Percentiles rank a stretch among this genome's conserved stretches.
Evolutionary conservation across 2,329 filamentous ascomycete genomes (phyloP).

Genomic region (Plectosphaerella cucumerina): DNA sequence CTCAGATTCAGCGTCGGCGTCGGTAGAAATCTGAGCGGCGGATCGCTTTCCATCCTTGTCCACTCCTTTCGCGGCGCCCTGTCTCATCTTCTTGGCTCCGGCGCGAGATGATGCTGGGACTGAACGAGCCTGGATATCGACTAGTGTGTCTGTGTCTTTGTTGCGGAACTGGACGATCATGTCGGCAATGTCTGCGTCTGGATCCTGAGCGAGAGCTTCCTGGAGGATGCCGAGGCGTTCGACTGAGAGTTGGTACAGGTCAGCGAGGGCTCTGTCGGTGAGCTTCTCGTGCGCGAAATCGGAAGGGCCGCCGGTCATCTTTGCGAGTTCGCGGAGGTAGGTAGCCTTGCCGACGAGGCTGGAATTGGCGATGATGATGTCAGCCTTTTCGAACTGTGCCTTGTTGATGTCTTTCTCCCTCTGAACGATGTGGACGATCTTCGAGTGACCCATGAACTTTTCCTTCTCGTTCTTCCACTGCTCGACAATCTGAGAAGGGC

Average conservation of each 20-base stretch:
- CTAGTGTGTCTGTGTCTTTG: too few relatives aligned
- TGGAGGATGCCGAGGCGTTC: background rate
- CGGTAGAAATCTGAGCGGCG: too few relatives aligned
- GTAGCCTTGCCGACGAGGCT: background rate
- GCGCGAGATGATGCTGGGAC: too few relatives aligned
- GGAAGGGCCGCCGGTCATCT: conserved; percentile 6
- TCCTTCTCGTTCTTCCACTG: conserved; percentile 32
- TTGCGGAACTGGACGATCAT: too few relatives aligned
- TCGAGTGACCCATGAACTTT: conserved; percentile 19
- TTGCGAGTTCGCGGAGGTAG: background rate
- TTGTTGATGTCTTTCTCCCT: conserved; percentile 5
- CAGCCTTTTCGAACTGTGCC: conserved; percentile 20
- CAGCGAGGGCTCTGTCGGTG: background rate
- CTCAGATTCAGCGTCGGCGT: too few relatives aligned
- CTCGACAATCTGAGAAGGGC: conserved; percentile 31
- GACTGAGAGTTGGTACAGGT: conserved; percentile 5
- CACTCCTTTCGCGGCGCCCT: too few relatives aligned
- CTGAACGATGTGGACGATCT: conserved; percentile 20
- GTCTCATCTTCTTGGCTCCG: too few relatives aligned
- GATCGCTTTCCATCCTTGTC: too few relatives aligned
- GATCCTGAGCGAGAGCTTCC: too few relatives aligned
- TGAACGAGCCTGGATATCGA: too few relatives aligned
- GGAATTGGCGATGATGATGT: conserved; percentile 33
- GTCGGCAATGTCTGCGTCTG: too few relatives aligned
- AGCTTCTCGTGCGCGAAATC: conserved; percentile 1